A percentile compares a stretch with the other conserved stretches of the same genome.
Evolutionary conservation across 139 green algal genomes (phyloP).

Genomic region (Chlorella sp.): DNA sequence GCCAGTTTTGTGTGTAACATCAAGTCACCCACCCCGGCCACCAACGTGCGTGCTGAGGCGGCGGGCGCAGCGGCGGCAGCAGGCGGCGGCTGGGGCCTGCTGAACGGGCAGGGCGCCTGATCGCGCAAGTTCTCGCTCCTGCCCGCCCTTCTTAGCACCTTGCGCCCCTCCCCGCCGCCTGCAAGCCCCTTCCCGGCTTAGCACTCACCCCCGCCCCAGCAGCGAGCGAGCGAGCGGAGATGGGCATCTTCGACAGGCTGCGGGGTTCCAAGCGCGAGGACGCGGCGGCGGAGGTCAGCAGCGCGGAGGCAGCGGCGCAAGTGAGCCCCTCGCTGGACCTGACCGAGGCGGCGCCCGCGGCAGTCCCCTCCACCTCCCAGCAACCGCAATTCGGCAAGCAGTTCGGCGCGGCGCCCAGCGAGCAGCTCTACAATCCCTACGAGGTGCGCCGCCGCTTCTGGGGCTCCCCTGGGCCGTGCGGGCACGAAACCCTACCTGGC

Average conservation of each 20-base stretch:
- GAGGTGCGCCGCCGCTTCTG: constrained; percentile 47
- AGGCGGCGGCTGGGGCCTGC: too few relatives aligned
- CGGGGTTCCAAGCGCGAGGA: constrained; percentile 27
- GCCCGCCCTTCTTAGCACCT: too few relatives aligned
- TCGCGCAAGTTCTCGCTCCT: too few relatives aligned
- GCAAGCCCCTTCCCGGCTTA: too few relatives aligned
- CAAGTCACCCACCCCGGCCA: too few relatives aligned
- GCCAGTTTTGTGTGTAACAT: too few relatives aligned
- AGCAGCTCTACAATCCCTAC: constrained; percentile 74
- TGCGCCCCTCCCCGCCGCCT: too few relatives aligned
- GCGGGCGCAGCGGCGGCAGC: too few relatives aligned
- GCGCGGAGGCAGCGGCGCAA: constrained; percentile 31
- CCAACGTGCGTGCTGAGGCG: too few relatives aligned
- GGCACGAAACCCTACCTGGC: background rate
- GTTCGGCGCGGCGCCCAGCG: constrained; percentile 8
- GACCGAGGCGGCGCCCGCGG: constrained; percentile 18
- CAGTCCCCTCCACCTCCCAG: background rate
- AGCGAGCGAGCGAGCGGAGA: background rate
- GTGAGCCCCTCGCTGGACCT: constrained; percentile 43
- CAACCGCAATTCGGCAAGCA: constrained; percentile 2
- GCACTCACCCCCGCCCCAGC: too few relatives aligned
- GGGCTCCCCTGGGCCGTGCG: background rate
- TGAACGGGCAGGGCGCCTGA: too few relatives aligned
- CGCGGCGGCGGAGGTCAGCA: background rate
- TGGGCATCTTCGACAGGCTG: constrained; percentile 46